Evolutionary conservation across 2,329 filamentous ascomycete species (phyloP).

Genomic region (Aaosphaeria pasadenensis): DNA sequence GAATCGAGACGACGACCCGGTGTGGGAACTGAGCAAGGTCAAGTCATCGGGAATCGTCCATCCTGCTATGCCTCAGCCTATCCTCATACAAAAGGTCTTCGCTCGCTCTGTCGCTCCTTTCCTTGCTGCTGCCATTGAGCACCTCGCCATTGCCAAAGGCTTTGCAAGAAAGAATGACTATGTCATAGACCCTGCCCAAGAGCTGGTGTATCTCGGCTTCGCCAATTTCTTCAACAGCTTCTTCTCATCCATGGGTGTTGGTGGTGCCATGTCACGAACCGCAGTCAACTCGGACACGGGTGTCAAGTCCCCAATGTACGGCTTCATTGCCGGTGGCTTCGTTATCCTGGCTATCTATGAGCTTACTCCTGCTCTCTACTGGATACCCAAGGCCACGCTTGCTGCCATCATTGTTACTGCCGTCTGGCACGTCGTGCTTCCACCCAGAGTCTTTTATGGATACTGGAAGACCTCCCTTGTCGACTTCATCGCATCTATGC

Average conservation of each 20-base stretch:
- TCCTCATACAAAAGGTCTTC: constrained; percentile 54
- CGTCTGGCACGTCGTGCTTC: constrained; percentile 60
- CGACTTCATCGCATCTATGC: constrained; percentile 62
- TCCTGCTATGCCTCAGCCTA: constrained; percentile 47
- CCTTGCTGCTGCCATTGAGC: constrained; percentile 60
- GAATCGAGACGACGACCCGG: constrained; percentile 41
- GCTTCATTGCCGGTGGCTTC: constrained; percentile 59
- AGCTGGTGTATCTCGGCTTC: constrained; percentile 61
- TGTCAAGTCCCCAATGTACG: constrained; percentile 60
- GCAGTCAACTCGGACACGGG: constrained; percentile 65
- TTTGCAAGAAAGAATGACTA: constrained; percentile 63
- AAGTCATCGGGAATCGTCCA: constrained; percentile 53
- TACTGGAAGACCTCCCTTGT: constrained; percentile 65
- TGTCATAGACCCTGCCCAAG: constrained; percentile 62
- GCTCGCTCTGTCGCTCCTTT: constrained; percentile 58
- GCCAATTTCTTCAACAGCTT: constrained; percentile 64
- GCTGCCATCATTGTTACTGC: constrained; percentile 66
- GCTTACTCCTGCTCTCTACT: constrained; percentile 60
- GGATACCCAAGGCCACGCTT: constrained; percentile 65
- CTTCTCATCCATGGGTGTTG: constrained; percentile 63
- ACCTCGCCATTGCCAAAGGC: constrained; percentile 62
- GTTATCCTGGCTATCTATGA: constrained; percentile 62
- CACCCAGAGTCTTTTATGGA: constrained; percentile 57
- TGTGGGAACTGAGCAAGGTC: constrained; percentile 60
- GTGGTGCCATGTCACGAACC: constrained; percentile 65